phyloP scores from a whole-genome alignment of 495 filamentous ascomycete genomes.

The Cudoniella acicularis region DNA sequence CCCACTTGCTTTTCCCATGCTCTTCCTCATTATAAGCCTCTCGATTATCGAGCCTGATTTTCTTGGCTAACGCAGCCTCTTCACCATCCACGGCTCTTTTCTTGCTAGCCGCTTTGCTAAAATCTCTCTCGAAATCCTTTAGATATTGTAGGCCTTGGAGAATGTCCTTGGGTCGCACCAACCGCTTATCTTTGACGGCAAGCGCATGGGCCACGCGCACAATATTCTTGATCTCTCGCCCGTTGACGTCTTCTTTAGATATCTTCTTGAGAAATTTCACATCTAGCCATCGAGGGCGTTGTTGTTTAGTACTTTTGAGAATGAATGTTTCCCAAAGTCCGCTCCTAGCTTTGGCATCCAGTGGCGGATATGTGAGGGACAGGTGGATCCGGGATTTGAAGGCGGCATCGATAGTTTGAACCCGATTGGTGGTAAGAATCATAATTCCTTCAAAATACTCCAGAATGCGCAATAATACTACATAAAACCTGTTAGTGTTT shows the following conservation, averaged over 20 bases:
- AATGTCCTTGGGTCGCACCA: no score
- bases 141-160: no score
- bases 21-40: no score
- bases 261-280: neutral
- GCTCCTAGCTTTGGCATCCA: conserved; percentile 21
- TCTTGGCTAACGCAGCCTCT: no score
- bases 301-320: neutral
- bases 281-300: neutral
- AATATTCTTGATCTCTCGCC: conserved; percentile 7
- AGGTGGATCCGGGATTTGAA: conserved; percentile 43
- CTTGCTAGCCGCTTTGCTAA: no score
- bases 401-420: conserved; percentile 39
- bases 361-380: conserved; percentile 35
- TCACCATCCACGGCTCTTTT: no score
- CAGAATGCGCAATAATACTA: conserved; percentile 31
- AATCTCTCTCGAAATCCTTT: no score
- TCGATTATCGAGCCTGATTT: no score
- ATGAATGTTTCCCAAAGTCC: conserved; percentile 15
- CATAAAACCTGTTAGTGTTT: no score
- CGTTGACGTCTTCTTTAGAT: neutral
- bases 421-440: conserved; percentile 18
- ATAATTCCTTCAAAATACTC: conserved; percentile 37
- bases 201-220: conserved; percentile 12
- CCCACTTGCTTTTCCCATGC: no score
- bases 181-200: no score